Evolutionary conservation across 1,284 basidiomycete genomes (phyloP), one percentile per base, ranked within the genome.

Genomic region (Ustilago vetiveriae): DNA sequence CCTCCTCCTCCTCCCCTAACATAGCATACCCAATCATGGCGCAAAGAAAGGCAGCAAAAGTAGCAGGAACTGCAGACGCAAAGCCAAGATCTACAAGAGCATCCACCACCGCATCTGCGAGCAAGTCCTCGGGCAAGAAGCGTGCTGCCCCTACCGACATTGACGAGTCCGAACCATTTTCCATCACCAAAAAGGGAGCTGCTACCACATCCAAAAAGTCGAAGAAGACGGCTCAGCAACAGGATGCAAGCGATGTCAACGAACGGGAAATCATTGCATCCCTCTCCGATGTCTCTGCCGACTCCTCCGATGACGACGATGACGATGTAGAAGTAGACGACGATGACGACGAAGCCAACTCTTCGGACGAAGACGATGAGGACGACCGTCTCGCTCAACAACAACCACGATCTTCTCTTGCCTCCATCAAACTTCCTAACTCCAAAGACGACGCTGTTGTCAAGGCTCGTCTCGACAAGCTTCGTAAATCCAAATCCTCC

Each of bases 401-500:
- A 1, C 49, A 49, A 14, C 59, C 53, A 1, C 66, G 59, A 9
- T 62, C 56, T 3, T 56, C 68, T 3, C 60, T 62, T 41, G 62
- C 45, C 13, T 62, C 38, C 13, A 50, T 45, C 52, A 79, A 64
- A 58, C 65, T 81, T 22, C 78, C 78, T 21, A 80, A 75, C 64
- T 74, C 70, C 27, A 78, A 78, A 45, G 76, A 80, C 53, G 78
- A 81, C 19, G 65, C 63, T 0, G 71, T 57, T 1, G 79, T 81
- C 22, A 44, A 51, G 13, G 62, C 65, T 21, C 67, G 78, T 10
- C 68, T 81, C 3, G 75, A 74, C 46, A 74, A 74, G 46, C 66
- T 79, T 4, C 44, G 58, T 22, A 55, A 63, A 32, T 47, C 36
- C 60, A 72, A 64, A 35, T 63, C 52, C 45, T 29, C 27, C 22